phyloP scores from a whole-genome alignment of 805 yeast genomes.

The Kodamaea lidongshanica region DNA sequence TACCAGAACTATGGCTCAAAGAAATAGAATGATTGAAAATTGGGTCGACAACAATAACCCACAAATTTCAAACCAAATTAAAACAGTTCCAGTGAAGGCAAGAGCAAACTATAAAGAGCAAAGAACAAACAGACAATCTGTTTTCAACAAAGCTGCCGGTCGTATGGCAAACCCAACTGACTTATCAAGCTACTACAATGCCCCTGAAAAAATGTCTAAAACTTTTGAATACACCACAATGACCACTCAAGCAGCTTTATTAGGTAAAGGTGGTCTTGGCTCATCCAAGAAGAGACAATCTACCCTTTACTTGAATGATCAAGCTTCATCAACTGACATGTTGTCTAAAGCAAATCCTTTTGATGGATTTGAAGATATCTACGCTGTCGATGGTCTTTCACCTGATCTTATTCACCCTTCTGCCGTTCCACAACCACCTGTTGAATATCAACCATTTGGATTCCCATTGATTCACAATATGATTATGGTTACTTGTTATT shows the following conservation, averaged over 20 bases:
- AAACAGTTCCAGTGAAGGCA: slow-evolving; percentile 44
- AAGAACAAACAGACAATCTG: slow-evolving; percentile 35
- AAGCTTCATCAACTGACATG: slow-evolving; percentile 28
- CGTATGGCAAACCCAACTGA: slow-evolving; percentile 33
- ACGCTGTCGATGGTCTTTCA: slow-evolving; percentile 43
- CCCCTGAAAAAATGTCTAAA: slow-evolving; percentile 29
- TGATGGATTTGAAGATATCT: slow-evolving; percentile 29
- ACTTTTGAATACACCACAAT: slow-evolving; percentile 51
- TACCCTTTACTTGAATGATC: slow-evolving; percentile 24
- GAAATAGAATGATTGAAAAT: slow-evolving; percentile 65
- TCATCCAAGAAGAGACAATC: slow-evolving; percentile 19
- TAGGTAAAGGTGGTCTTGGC: slow-evolving; percentile 14
- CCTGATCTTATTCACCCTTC: slow-evolving; percentile 64
- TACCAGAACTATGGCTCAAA: slow-evolving; percentile 53
- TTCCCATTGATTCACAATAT: slow-evolving; percentile 57
- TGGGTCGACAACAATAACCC: slow-evolving; percentile 65
- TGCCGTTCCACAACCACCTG: slow-evolving; percentile 87
- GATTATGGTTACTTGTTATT: slow-evolving; percentile 76
- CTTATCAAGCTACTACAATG: slow-evolving; percentile 31
- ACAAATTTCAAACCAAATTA: slow-evolving; percentile 42
- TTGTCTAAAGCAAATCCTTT: slow-evolving; percentile 27
- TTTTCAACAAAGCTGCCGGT: slow-evolving; percentile 30
- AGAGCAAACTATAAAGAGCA: slow-evolving; percentile 44
- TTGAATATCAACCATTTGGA: slow-evolving; percentile 78
- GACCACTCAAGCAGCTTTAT: slow-evolving; percentile 53